Evolutionary conservation across 2,329 filamentous ascomycete species (phyloP).

Genomic region (Colletotrichum higginsianum): DNA sequence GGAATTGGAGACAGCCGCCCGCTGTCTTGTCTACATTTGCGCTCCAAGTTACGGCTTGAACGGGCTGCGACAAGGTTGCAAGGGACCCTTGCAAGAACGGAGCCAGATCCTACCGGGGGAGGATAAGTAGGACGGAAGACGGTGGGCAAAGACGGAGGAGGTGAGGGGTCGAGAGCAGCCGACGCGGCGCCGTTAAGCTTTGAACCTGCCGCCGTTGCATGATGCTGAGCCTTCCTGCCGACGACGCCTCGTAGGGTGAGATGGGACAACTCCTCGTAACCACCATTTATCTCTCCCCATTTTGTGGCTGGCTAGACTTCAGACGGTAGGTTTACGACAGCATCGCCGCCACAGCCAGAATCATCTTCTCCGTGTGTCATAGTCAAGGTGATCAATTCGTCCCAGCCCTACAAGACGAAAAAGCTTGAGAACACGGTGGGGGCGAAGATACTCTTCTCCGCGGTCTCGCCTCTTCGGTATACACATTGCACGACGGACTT

Average conservation of each 20-base stretch:
- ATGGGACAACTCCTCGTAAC: constrained; percentile 21
- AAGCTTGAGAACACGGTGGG: neutral
- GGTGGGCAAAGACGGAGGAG: constrained; percentile 35
- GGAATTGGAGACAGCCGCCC: constrained; percentile 3
- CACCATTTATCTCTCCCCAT: constrained; percentile 10
- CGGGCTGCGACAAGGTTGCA: constrained; percentile 18
- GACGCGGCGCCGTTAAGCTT: constrained; percentile 41
- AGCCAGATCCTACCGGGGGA: constrained; percentile 15
- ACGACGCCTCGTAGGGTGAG: constrained; percentile 28
- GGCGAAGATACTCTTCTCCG: constrained; percentile 15
- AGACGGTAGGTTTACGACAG: constrained; percentile 38
- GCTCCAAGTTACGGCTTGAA: constrained; percentile 27
- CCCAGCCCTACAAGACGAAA: constrained; percentile 6
- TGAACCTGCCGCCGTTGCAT: constrained; percentile 36
- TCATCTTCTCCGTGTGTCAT: constrained; percentile 17
- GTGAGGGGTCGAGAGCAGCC: constrained; percentile 33
- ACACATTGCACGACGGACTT: constrained; percentile 2
- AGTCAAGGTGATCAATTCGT: constrained; percentile 14
- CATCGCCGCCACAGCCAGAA: constrained; percentile 31
- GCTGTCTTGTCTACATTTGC: constrained; percentile 24
- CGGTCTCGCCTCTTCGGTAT: constrained; percentile 36
- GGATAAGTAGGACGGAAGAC: constrained; percentile 19
- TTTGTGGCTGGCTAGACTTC: constrained; percentile 24
- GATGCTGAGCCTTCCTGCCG: constrained; percentile 40
- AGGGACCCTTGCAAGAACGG: constrained; percentile 30